These are phyloP conservation scores for Cordyceps militaris DNA, from an alignment of 2,329 filamentous ascomycete genomes.

Conservation along the genomic window DNA sequence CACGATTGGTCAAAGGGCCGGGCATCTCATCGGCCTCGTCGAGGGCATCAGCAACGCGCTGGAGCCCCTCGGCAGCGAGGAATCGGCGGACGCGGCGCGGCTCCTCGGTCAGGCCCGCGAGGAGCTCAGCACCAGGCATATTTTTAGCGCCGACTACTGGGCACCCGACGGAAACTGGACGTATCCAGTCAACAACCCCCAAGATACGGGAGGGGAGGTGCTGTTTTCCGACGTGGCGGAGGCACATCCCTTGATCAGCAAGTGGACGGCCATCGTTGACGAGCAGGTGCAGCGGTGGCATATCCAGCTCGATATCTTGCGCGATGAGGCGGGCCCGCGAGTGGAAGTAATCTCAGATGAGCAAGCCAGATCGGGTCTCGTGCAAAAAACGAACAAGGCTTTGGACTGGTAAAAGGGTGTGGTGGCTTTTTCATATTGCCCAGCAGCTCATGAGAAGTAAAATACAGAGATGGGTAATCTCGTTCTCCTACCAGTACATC, in stretches of 20 bases:
- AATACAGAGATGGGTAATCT: not conserved
- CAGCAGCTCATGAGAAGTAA: not conserved
- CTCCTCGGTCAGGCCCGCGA: slow-evolving; percentile 43
- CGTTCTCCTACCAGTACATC: too few relatives aligned
- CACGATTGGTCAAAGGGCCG: slow-evolving; percentile 66
- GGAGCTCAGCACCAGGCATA: slow-evolving; percentile 52
- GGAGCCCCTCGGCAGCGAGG: slow-evolving; percentile 21
- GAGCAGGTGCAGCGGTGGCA: slow-evolving; percentile 27
- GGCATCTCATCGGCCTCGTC: slow-evolving; percentile 67
- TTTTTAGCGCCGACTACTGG: slow-evolving; percentile 64
- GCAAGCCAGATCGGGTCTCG: slow-evolving; percentile 19
- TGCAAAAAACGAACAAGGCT: slow-evolving; percentile 24
- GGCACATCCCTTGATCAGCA: slow-evolving; percentile 59
- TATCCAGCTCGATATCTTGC: slow-evolving; percentile 27
- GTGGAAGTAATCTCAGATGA: slow-evolving; percentile 24
- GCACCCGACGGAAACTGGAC: slow-evolving; percentile 64
- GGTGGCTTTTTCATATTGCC: not conserved
- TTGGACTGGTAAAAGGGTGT: slow-evolving; percentile 30
- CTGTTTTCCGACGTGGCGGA: slow-evolving; percentile 57
- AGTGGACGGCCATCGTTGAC: slow-evolving; percentile 45
- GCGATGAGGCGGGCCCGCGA: slow-evolving; percentile 26
- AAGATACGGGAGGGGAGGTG: slow-evolving; percentile 33
- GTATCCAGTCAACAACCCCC: slow-evolving; percentile 44
- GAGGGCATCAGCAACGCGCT: slow-evolving; percentile 59
- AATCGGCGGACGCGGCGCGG: slow-evolving; percentile 18